Evolutionary conservation across 2,329 filamentous ascomycete species (phyloP), one percentile per base, ranked within the genome.

Genomic region (Nemania serpens): DNA sequence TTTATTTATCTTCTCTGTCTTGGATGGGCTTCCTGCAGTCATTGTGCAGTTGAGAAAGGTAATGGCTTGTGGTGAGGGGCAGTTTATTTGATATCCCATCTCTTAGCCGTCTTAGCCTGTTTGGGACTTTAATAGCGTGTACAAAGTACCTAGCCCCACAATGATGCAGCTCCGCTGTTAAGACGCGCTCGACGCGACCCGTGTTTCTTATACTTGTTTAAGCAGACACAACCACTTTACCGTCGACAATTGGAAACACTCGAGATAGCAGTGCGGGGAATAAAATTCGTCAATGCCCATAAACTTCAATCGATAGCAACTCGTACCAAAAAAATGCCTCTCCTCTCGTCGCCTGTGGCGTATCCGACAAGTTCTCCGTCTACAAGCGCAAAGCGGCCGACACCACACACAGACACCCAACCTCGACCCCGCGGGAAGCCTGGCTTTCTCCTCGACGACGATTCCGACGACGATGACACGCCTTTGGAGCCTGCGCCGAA

Each of bases 271-370:
- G 29, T 4, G 46, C 12, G 18, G 1, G 37, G 39, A n/a, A 42
- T 52, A 13, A 17, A 55, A 39, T 25, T 17, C 2, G 52, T 9
- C 2, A 56, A 37, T n/a, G 15, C 29, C 1, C 13, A 60, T 36
- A 18, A 37, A 49, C 42, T 37, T 45, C 47, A 63, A 63, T 67
- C 61, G 54, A 63, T 9, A 39, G 20, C 9, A 29, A 29, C 25
- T 29, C 25, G 25, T 29, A 29, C 25, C 25, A 29, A 29, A 61
- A 78, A 68, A 45, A 89, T 90, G 86, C 76, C 84, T 25, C 79
- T 82, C 39, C 79, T 83, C 41, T 88, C 87, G 6, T 88, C 87
- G 13, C 84, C 87, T 2, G 74, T 87, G 18, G 70, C 78, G 25
- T 85, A 85, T 61, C 84, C 85, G 2, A 74, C 78, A 6, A 85